Conservation (phyloP, 2,329 filamentous ascomycete genomes). For the Berkeleyomyces basicola region DNA sequence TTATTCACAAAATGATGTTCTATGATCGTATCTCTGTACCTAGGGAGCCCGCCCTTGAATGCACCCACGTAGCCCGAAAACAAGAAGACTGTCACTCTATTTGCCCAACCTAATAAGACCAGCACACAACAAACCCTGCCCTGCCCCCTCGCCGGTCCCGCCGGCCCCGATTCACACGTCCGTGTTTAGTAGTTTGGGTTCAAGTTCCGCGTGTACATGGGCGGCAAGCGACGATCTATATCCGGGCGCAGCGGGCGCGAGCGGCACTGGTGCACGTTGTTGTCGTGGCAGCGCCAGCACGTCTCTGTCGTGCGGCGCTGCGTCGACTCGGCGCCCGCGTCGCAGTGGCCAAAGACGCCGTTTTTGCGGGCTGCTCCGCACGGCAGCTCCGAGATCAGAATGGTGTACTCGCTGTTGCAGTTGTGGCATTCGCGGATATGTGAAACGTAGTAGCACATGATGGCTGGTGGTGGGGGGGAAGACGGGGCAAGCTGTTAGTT, state of each 20-base stretch:
- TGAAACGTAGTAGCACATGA: constrained; percentile 25
- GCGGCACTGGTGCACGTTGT: constrained; percentile 8
- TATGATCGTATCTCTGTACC: neutral
- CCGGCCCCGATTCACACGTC: neutral
- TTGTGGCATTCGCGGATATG: constrained; percentile 22
- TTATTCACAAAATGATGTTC: neutral
- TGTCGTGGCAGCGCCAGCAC: constrained; percentile 22
- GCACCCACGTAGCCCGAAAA: too few relatives aligned
- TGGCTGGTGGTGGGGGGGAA: constrained; percentile 14
- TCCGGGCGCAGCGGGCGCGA: constrained; percentile 9
- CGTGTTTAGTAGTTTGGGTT: neutral
- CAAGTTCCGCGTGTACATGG: neutral
- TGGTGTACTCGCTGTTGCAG: constrained; percentile 22
- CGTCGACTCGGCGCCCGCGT: constrained; percentile 19
- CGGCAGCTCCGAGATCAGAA: constrained; percentile 23
- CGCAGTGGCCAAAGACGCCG: constrained; percentile 24
- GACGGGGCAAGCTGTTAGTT: neutral
- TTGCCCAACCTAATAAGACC: too few relatives aligned
- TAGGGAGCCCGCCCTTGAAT: too few relatives aligned
- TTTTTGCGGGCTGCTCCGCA: constrained; percentile 20
- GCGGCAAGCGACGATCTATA: constrained; percentile 9
- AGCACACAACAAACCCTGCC: too few relatives aligned
- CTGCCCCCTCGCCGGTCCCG: too few relatives aligned
- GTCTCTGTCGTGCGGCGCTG: constrained; percentile 19
- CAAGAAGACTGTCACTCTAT: too few relatives aligned